A percentile compares a stretch with the other conserved stretches of the same genome.
phyloP scores from a whole-genome alignment of 768 basidiomycete genomes.

The Tylopilus rubrobrunneus region DNA sequence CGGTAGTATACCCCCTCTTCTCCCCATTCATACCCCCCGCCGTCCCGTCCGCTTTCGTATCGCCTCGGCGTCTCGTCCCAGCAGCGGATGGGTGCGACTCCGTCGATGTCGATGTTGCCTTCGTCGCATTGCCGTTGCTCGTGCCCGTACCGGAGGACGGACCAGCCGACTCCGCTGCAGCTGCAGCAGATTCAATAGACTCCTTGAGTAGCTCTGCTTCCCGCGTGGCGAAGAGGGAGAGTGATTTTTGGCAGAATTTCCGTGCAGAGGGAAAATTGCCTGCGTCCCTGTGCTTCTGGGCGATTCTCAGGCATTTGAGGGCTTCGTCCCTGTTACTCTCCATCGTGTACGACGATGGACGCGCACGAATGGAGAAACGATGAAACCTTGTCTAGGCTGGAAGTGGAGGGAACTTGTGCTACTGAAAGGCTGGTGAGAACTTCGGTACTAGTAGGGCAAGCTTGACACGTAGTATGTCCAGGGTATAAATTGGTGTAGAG shows the following conservation, averaged over 20 bases:
- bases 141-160: slow-evolving; percentile 36
- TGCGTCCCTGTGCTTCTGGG: slow-evolving; percentile 67
- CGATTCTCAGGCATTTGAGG: slow-evolving; percentile 72
- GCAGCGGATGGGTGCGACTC: slow-evolving; percentile 75
- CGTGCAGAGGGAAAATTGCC: slow-evolving; percentile 74
- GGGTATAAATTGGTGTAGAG: background rate
- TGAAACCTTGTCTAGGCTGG: slow-evolving; percentile 6
- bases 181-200: slow-evolving; percentile 55
- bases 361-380: slow-evolving; percentile 8
- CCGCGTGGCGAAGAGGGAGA: slow-evolving; percentile 74
- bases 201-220: slow-evolving; percentile 68
- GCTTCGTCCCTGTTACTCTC: slow-evolving; percentile 93
- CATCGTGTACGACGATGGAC: slow-evolving; percentile 38
- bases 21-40: slow-evolving; percentile 62
- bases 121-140: slow-evolving; percentile 31
- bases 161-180: slow-evolving; percentile 34
- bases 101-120: slow-evolving; percentile 47
- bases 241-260: slow-evolving; percentile 87
- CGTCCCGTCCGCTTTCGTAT: slow-evolving; percentile 41
- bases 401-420: slow-evolving; percentile 1
- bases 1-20: slow-evolving; percentile 84
- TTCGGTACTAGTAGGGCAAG: slow-evolving; percentile 2
- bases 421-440: slow-evolving; percentile 23
- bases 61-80: slow-evolving; percentile 62
- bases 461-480: slow-evolving; percentile 7